Percentiles rank a stretch among this genome's conserved stretches.
Evolutionary conservation across 352 stramenopile species (phyloP).

Genomic region (Discostella stelligera): DNA sequence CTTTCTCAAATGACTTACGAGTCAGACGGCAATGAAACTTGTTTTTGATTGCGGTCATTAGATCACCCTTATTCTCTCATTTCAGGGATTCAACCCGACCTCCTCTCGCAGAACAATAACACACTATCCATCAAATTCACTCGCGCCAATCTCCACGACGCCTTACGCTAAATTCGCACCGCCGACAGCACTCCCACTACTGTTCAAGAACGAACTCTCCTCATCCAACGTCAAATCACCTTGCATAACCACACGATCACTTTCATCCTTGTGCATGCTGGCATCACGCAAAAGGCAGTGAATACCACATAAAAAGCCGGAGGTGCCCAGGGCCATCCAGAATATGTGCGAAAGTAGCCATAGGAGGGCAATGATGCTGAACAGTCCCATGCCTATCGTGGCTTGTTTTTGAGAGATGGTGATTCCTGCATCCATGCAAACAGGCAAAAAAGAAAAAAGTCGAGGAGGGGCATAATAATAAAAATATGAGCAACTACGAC

Average conservation of each 20-base stretch:
- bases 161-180: neutral
- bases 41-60: no score
- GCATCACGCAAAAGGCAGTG: conserved; percentile 77
- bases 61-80: no score
- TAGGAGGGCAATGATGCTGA: conserved; percentile 66
- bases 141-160: neutral
- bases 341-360: conserved; percentile 73
- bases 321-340: conserved; percentile 75
- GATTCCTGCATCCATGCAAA: conserved; percentile 37
- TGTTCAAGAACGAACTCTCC: conserved; percentile 46
- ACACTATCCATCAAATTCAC: neutral
- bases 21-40: no score
- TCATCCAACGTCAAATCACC: conserved; percentile 58
- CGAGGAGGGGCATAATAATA: neutral
- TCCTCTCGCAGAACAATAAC: neutral
- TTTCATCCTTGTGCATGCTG: conserved; percentile 79
- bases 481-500: no score
- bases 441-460: neutral
- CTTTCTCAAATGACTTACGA: no score
- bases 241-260: conserved; percentile 75
- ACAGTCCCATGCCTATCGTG: conserved; percentile 59
- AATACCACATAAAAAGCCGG: conserved; percentile 63
- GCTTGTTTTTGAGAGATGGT: conserved; percentile 75
- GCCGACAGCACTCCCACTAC: neutral
- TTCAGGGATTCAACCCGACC: neutral